Base-by-base conservation (phyloP, 2,329 filamentous ascomycete genomes). In the Colletotrichum lindemuthianum region DNA sequence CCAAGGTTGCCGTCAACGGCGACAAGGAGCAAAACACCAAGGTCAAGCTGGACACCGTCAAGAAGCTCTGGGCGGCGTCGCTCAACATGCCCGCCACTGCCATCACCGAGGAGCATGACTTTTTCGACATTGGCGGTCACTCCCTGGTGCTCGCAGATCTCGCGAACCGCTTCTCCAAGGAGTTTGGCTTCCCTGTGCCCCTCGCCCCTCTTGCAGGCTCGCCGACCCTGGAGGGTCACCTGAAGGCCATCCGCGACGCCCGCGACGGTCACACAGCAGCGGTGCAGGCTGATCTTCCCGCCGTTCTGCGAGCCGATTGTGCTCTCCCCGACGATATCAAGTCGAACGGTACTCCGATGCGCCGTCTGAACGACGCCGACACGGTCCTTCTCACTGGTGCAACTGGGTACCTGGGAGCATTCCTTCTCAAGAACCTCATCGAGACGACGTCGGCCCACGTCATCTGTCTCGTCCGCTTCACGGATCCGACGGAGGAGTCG, bases 81-180 rank as follows among this genome's bases (percentile, higher is more conserved):
- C 81, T 95, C 12, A 88, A 89, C 67, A 84, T 90, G n/a, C 84
- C 90, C 0, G 78, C 82, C 9, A 83, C 77, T 44, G 81, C 85
- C 16, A 86, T 94, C 32, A 90, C 89, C 72, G 85, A 81, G 2
- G 88, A 92, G 66, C 89, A 92, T 73, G 90, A 89, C 74, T 95
- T 95, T 76, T 95, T 94, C 73, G 92, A 94, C 65, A 80, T 95
- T 2, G 92, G 92, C 40, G 92, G 92, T 0, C 92, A 95, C 75
- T 93, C 91, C 0, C 78, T 95, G 57, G 88, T 88, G 2, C 84
- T 95, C n/a, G 92, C 92, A 0, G 90, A 93, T 65, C 82, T 95
- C 33, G 88, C 91, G n/a, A 88, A 88, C 33, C 86, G 88, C 39
- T 74, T 94, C 12, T 88, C 90, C 0, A 86, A 86, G 63, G 84